These are phyloP conservation scores for Forsythia suspensa DNA, from an alignment of 257 asterid genomes.

Conservation along the genomic window DNA sequence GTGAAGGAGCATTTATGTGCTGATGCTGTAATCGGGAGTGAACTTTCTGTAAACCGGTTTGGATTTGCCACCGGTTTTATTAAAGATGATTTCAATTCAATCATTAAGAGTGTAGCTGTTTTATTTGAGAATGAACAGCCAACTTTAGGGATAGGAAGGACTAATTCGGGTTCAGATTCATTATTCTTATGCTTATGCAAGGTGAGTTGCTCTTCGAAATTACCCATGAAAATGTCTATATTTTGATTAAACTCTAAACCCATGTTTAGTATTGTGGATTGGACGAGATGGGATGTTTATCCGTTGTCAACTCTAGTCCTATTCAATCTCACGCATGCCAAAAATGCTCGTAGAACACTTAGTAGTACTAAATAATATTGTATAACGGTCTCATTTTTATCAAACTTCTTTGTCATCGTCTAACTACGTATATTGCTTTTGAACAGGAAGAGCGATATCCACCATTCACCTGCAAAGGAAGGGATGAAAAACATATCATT, in stretches of 20 bases:
- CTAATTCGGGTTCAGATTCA: slow-evolving; percentile 24
- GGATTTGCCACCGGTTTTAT: slow-evolving; percentile 70
- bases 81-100: slow-evolving; percentile 31
- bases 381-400: too few relatives aligned
- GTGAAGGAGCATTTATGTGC: slow-evolving; percentile 71
- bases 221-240: not conserved
- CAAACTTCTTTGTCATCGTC: too few relatives aligned
- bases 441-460: slow-evolving; percentile 50
- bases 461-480: slow-evolving; percentile 24
- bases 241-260: not conserved
- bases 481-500: slow-evolving; percentile 22
- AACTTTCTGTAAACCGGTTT: slow-evolving; percentile 49
- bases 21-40: slow-evolving; percentile 62
- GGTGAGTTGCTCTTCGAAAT: slow-evolving; percentile 33
- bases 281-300: too few relatives aligned
- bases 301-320: too few relatives aligned
- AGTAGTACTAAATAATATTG: too few relatives aligned
- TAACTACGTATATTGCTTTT: too few relatives aligned
- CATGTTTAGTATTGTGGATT: too few relatives aligned
- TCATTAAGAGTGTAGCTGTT: slow-evolving; percentile 29
- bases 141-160: slow-evolving; percentile 58
- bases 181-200: slow-evolving; percentile 49
- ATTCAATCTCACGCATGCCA: too few relatives aligned
- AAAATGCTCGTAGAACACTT: too few relatives aligned
- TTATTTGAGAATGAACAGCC: slow-evolving; percentile 46